Evolutionary conservation across 768 basidiomycete species (phyloP).

Genomic region (Glaciozyma martinii): DNA sequence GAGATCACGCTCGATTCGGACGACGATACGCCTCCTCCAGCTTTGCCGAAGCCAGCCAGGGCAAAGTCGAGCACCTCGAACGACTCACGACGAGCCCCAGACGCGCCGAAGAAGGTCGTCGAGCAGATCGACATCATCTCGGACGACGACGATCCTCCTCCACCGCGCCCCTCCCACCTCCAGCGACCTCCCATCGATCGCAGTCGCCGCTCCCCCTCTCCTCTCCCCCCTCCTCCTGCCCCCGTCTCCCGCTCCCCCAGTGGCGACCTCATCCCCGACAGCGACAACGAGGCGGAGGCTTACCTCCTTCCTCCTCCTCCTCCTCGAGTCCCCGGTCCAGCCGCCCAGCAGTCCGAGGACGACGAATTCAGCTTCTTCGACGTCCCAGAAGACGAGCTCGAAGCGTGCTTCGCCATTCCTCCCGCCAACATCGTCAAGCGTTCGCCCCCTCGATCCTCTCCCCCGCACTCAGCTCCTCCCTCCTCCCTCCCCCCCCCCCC

Average conservation of each 20-base stretch:
- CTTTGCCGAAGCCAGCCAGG: no score
- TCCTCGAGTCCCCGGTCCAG: not conserved
- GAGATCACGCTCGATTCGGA: slow-evolving; percentile 20
- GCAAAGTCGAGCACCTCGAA: no score
- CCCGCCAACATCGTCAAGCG: not conserved
- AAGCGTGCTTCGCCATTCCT: slow-evolving; percentile 11
- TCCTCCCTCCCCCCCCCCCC: not conserved
- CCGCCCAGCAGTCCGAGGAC: slow-evolving; percentile 3
- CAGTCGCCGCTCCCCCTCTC: not conserved
- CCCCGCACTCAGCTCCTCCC: not conserved
- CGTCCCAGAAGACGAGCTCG: slow-evolving; percentile 2
- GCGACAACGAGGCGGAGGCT: not conserved
- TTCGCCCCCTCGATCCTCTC: not conserved
- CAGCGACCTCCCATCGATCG: no score
- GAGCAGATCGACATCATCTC: no score
- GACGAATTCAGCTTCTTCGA: slow-evolving; percentile 19
- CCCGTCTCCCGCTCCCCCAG: not conserved
- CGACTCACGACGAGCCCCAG: no score
- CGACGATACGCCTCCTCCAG: slow-evolving; percentile 2
- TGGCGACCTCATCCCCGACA: not conserved
- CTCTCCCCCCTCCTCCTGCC: not conserved
- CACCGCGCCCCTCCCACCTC: no score
- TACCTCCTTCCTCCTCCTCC: not conserved
- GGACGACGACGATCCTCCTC: no score
- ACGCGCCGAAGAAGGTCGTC: no score